phyloP scores from a whole-genome alignment of 106 monocot species.

The Allium fistulosum region DNA sequence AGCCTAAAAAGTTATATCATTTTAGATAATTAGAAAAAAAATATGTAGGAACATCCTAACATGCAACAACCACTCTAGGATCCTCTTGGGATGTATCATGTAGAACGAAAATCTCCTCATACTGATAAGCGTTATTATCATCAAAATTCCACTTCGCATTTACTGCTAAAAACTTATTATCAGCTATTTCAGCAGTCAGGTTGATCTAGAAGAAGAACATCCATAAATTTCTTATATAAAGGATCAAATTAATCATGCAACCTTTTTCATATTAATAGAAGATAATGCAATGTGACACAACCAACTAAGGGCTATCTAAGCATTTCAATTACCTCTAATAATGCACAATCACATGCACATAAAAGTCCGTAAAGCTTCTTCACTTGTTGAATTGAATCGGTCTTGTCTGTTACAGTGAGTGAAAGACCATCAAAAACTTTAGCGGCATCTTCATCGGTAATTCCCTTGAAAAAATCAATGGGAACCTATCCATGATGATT shows the following conservation, averaged over 20 bases:
- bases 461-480: conserved; percentile 90
- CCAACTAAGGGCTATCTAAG: background rate
- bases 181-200: conserved; percentile 88
- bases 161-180: conserved; percentile 80
- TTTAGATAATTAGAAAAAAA: too few relatives aligned
- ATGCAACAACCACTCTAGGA: conserved; percentile 63
- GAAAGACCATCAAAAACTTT: conserved; percentile 94
- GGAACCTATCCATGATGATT: conserved; percentile 44
- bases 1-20: too few relatives aligned
- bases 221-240: background rate
- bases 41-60: too few relatives aligned
- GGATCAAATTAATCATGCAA: background rate
- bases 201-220: conserved; percentile 51
- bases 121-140: conserved; percentile 90
- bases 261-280: background rate
- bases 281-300: too few relatives aligned
- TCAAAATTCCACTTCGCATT: conserved; percentile 99
- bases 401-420: conserved; percentile 78
- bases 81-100: conserved; percentile 92
- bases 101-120: conserved; percentile 81
- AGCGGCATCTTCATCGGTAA: conserved; percentile 93
- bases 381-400: conserved; percentile 81
- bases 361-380: conserved; percentile 93
- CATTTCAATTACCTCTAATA: conserved; percentile 55
- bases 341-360: conserved; percentile 74